A percentile compares a stretch with the other conserved stretches of the same genome.
phyloP scores from a whole-genome alignment of 345 rosid species.

The Melastoma malabathricum region DNA sequence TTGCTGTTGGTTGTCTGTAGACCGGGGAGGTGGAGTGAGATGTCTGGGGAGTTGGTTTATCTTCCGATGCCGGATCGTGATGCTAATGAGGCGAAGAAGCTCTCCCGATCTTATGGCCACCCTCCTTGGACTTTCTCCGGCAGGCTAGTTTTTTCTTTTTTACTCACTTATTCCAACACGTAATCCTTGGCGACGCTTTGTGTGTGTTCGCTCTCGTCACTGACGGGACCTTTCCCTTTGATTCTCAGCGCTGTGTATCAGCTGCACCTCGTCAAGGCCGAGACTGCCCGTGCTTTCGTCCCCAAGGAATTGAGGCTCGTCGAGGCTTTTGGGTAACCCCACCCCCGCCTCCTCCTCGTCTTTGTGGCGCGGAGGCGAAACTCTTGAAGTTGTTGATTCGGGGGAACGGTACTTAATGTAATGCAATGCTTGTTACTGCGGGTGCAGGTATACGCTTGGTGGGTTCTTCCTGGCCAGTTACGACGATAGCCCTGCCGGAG shows the following conservation, averaged over 20 bases:
- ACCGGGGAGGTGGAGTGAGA: too few species aligned
- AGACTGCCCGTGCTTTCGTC: slow-evolving; percentile 66
- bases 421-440: slow-evolving; percentile 9
- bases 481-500: slow-evolving; percentile 85
- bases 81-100: slow-evolving; percentile 19
- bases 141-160: too few species aligned
- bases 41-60: too few species aligned
- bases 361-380: background rate
- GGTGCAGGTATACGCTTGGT: slow-evolving; percentile 86
- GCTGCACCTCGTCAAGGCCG: slow-evolving; percentile 86
- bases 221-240: slow-evolving; percentile 2
- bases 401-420: slow-evolving; percentile 6
- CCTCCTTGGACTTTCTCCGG: slow-evolving; percentile 95
- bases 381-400: background rate
- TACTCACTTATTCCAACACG: too few species aligned
- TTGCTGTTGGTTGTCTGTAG: too few species aligned
- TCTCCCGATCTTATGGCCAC: slow-evolving; percentile 47
- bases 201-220: too few species aligned
- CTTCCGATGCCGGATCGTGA: slow-evolving; percentile 7
- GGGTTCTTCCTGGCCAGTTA: slow-evolving; percentile 93
- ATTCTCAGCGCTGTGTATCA: slow-evolving; percentile 82
- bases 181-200: too few species aligned
- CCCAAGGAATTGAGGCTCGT: slow-evolving; percentile 75
- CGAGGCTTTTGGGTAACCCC: slow-evolving; percentile 98
- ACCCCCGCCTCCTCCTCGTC: too few species aligned